Conservation (phyloP, 768 basidiomycete genomes). For the Pisolithus microcarpus region DNA sequence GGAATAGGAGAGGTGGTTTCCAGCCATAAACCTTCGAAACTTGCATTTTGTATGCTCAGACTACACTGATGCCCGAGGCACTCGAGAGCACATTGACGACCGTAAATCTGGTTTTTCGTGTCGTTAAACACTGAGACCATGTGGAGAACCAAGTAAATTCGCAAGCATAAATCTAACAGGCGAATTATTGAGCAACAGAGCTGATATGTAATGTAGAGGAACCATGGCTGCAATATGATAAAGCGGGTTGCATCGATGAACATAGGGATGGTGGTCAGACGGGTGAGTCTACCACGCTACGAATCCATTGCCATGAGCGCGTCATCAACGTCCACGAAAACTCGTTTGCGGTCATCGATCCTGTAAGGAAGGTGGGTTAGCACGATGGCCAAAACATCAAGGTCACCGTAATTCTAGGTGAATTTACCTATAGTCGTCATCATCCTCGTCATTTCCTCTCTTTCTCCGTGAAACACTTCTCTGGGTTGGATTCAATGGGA, state of each 20-base stretch:
- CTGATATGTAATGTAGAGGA: neutral
- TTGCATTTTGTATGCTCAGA: too few species aligned
- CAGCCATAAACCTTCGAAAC: too few species aligned
- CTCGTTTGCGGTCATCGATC: constrained; percentile 39
- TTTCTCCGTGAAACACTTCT: constrained; percentile 53
- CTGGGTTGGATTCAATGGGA: constrained; percentile 37
- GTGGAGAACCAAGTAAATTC: too few species aligned
- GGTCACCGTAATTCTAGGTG: neutral
- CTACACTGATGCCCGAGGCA: too few species aligned
- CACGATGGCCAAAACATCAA: neutral
- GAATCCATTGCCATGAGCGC: constrained; percentile 30
- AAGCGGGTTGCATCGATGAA: neutral
- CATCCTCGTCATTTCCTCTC: constrained; percentile 68
- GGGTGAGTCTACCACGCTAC: constrained; percentile 2
- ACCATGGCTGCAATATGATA: neutral
- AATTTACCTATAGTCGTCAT: constrained; percentile 39
- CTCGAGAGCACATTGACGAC: too few species aligned
- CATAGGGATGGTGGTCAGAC: neutral
- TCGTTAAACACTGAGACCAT: neutral
- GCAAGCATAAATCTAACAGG: neutral
- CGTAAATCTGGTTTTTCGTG: too few species aligned
- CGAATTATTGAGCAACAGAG: neutral
- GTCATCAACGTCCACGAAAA: constrained; percentile 29
- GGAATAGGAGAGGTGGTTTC: too few species aligned
- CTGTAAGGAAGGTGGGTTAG: neutral